phyloP scores from a whole-genome alignment of 805 yeast genomes.

The Wickerhamiella azyma region DNA sequence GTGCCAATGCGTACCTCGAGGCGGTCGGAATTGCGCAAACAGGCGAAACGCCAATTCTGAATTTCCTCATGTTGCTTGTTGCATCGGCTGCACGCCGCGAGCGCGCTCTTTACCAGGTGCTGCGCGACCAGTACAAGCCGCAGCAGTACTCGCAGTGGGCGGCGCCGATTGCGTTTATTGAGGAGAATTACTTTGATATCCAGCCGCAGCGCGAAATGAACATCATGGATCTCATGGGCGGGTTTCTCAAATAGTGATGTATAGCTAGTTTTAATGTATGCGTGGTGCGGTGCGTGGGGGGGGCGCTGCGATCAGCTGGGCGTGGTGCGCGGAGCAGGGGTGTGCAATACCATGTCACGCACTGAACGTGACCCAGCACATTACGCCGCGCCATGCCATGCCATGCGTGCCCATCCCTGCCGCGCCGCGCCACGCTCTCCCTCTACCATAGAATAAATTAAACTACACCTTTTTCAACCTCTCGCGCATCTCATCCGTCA shows the following conservation, averaged over 20 bases:
- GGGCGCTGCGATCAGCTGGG: too few relatives aligned
- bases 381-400: too few relatives aligned
- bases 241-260: conserved; percentile 30
- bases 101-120: conserved; percentile 39
- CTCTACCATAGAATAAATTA: too few relatives aligned
- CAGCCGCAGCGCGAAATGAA: conserved; percentile 39
- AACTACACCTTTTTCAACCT: conserved; percentile 23
- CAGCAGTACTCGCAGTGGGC: conserved; percentile 24
- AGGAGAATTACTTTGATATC: conserved; percentile 49
- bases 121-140: conserved; percentile 38
- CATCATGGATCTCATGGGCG: conserved; percentile 62
- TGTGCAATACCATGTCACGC: too few relatives aligned
- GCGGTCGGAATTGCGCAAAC: conserved; percentile 10
- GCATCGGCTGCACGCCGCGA: conserved; percentile 42
- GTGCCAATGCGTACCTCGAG: conserved; percentile 33
- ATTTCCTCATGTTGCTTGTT: conserved; percentile 56
- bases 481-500: conserved; percentile 73
- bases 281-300: too few relatives aligned
- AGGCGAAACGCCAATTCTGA: conserved; percentile 33
- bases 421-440: too few relatives aligned
- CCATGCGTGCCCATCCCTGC: too few relatives aligned
- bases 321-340: too few relatives aligned
- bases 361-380: too few relatives aligned
- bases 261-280: too few relatives aligned
- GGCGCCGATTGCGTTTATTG: conserved; percentile 42